phyloP scores from a whole-genome alignment of 2,329 filamentous ascomycete genomes.

The Tolypocladium ophioglossoides region DNA sequence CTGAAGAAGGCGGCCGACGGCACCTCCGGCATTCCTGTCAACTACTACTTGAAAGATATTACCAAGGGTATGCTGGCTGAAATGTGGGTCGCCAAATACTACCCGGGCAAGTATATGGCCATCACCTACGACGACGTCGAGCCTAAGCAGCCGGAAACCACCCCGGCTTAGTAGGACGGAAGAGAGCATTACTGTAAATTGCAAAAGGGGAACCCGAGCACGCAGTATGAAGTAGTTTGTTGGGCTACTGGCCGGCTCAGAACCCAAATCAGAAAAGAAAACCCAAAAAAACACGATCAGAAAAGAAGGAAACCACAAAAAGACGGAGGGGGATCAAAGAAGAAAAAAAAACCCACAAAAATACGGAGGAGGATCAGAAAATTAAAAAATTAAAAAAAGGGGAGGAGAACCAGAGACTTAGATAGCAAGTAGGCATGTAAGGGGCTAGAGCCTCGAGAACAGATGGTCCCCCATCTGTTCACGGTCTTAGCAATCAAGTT shows the following conservation, averaged over 20 bases:
- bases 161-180: background rate
- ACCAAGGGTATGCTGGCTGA: background rate
- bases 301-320: background rate
- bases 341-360: background rate
- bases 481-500: no score
- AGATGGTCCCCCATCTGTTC: no score
- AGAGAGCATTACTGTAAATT: background rate
- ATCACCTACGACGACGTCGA: background rate
- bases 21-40: background rate
- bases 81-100: background rate
- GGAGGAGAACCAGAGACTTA: background rate
- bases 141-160: background rate
- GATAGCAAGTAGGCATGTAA: background rate
- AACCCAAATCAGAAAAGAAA: background rate
- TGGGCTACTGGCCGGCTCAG: no score
- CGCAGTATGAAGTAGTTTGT: no score
- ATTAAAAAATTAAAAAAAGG: background rate
- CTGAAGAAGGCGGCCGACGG: background rate
- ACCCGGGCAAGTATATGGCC: background rate
- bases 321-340: background rate
- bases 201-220: background rate
- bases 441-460: no score
- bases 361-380: background rate
- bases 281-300: background rate
- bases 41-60: background rate